Percentiles rank a stretch among this genome's conserved stretches.
Evolutionary conservation across 2,329 filamentous ascomycete genomes (phyloP).

Genomic region (Thielaviopsis euricoi): DNA sequence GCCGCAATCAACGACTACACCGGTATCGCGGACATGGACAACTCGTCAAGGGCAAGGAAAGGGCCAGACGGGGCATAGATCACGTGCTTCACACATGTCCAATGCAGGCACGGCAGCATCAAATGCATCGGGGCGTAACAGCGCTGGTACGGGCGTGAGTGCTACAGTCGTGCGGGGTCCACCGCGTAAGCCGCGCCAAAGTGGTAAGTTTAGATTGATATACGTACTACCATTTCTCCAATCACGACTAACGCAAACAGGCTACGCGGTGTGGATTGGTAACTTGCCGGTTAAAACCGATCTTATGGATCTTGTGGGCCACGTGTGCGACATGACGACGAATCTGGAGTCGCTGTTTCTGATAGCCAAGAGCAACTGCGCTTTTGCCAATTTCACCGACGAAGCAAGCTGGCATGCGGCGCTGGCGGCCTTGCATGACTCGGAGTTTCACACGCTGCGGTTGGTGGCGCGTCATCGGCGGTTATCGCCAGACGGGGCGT

Average conservation of each 20-base stretch:
- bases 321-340: slow-evolving; percentile 66
- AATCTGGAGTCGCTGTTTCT: slow-evolving; percentile 81
- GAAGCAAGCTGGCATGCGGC: slow-evolving; percentile 60
- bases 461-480: slow-evolving; percentile 68
- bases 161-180: slow-evolving; percentile 24
- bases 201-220: slow-evolving; percentile 28
- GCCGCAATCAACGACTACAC: neutral
- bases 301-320: slow-evolving; percentile 71
- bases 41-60: neutral
- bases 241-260: slow-evolving; percentile 24
- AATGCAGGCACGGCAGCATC: too few species aligned
- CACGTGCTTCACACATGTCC: neutral
- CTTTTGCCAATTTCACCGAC: slow-evolving; percentile 86
- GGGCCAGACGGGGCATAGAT: neutral
- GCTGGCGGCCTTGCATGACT: slow-evolving; percentile 77
- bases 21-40: neutral
- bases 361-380: slow-evolving; percentile 94
- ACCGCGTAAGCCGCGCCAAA: slow-evolving; percentile 42
- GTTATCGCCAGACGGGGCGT: slow-evolving; percentile 20
- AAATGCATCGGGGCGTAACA: neutral
- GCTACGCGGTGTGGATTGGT: slow-evolving; percentile 89
- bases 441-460: slow-evolving; percentile 68
- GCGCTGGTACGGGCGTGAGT: neutral
- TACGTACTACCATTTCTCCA: slow-evolving; percentile 12
- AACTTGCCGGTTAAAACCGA: slow-evolving; percentile 76